Evolutionary conservation across 768 basidiomycete species (phyloP), one percentile per base, ranked within the genome.

Genomic region (Macrolepiota dolichaula): DNA sequence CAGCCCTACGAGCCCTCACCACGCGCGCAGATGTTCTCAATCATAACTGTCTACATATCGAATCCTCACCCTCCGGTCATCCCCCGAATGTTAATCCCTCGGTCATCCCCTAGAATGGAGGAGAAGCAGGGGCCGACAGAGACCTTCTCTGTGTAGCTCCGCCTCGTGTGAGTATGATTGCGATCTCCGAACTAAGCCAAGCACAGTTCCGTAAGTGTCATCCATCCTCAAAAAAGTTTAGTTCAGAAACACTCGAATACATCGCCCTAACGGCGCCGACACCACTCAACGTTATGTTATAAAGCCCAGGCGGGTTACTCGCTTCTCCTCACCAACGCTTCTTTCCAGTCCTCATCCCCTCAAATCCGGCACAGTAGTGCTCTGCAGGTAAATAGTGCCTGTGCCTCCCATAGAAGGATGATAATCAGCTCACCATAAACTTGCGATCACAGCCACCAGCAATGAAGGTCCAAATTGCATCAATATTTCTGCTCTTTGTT

Each of bases 211-310:
- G 17, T 40, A 6, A 11, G 25, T 24, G 25, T 22, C 47, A 49
- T 24, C 5, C 24, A 27, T 29, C 54, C 37, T 55, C 38, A 17
- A 42, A 22, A 13, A 17, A 35, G 54, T 40, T 44, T 55, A 42
- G 22, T 17, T 27, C 25, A 10, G 15, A 25, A 10, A 4, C 27
- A 17, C 7, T n/a, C n/a, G 19, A 42, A 44, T 44, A 12, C 13
- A 55, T 42, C 40, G 38, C 54, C 15, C 27, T 44, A 58, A 50
- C 57, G 47, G 29, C 47, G 47, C 35, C 13, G 47, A 50, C 47
- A 49, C 49, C 57, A 50, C 36, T 47, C 3, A 58, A n/a, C 36
- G 35, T 58, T 50, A 58, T 58, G 49, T 50, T 58, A 58, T 58
- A 58, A 58, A 58, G 36, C 36, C 13, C 11, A 37, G 49, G 57